Conservation (phyloP, 2,329 filamentous ascomycete species). For the Dothiorella sarmentorum region DNA sequence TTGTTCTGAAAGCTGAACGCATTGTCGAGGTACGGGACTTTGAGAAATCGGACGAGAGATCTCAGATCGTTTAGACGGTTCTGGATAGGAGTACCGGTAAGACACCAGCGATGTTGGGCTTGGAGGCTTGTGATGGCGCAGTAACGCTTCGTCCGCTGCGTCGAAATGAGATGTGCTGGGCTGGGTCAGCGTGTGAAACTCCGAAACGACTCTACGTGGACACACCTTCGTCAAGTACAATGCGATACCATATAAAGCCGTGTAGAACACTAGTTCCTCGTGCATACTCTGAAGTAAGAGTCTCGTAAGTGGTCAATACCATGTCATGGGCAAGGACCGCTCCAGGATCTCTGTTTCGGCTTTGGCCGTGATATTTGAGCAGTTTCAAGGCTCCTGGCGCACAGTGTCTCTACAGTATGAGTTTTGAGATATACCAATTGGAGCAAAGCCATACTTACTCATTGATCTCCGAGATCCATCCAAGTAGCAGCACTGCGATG, state of each 20-base stretch:
- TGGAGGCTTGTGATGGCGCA: conserved; percentile 38
- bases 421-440: no score
- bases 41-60: conserved; percentile 24
- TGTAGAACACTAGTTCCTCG: conserved; percentile 21
- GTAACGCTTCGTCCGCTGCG: conserved; percentile 42
- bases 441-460: no score
- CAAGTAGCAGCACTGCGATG: no score
- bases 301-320: background rate
- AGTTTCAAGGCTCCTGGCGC: no score
- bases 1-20: no score
- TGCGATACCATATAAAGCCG: conserved; percentile 50
- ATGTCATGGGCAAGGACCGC: background rate
- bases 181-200: no score
- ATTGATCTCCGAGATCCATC: no score
- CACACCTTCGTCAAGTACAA: conserved; percentile 51
- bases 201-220: no score
- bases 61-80: conserved; percentile 23
- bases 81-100: conserved; percentile 45
- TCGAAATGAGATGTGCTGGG: conserved; percentile 48
- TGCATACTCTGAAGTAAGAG: conserved; percentile 36
- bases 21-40: no score
- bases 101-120: conserved; percentile 49
- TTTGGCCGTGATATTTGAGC: no score
- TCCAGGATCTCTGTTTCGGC: background rate
- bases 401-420: no score